Base-by-base conservation (phyloP, 176 grass and related monocot genomes). In the Chloris gayana region DNA sequence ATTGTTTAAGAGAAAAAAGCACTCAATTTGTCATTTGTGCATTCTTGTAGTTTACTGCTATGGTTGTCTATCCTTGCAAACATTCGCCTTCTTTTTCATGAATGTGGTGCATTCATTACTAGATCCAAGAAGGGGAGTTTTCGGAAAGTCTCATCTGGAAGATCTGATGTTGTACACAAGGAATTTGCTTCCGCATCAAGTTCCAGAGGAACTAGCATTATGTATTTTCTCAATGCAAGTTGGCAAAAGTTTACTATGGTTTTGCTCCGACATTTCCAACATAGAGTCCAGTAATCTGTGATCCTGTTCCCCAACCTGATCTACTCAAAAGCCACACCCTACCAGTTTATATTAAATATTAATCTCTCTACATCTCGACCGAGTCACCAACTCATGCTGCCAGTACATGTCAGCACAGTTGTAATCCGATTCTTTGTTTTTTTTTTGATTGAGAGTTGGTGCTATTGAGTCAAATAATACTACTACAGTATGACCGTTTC, bases 291-390 rank as follows among this genome's bases (percentile, higher is more conserved):
- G 5, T 84, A 84, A 67, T 79, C 38, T 79, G 12, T 26, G 49
- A 79, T 7, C 17, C 19, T 84, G 69, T 88, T 34, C 22, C 75
- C 81, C 75, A 63, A 26, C 77, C 75, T 26, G 66, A 85, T 72
- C 72, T 77, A 76, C 82, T 89, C 60, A 58, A 73, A 85, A 89
- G 82, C 72, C 76, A 26, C 65, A 67, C 10, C 74, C 39, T 17
- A 51, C 57, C 64, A 79, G 24, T 9, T 60, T 60, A 27, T 7
- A 5, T 58, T 25, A 38, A 58, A 71, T 44, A 39, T 60, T 83
- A 65, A 81, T 82, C 42, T 21, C 68, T 27, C 46, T 56, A 56
- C 8, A 17, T 45, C 14, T 82, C 25, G 70, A 77, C 53, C 47
- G 2, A 38, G 22, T 54, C 74, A 50, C 83, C 34, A 37, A 67